These are phyloP conservation scores for Microthyrium microscopicum DNA, from an alignment of 2,329 filamentous ascomycete species.

Conservation along the genomic window DNA sequence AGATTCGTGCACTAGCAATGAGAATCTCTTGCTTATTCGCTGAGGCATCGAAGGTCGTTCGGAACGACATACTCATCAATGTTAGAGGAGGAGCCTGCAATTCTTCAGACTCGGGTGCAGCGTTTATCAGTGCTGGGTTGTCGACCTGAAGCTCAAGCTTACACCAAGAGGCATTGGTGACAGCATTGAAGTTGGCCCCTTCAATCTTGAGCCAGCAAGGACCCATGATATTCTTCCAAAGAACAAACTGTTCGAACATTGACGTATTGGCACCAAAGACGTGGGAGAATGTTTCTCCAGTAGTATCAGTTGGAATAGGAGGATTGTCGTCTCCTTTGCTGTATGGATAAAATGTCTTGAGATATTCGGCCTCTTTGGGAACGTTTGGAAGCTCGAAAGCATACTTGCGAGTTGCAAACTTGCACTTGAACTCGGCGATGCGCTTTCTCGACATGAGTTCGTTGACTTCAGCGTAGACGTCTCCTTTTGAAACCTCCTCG, in stretches of 20 bases:
- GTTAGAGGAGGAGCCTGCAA: constrained; percentile 75
- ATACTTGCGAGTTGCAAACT: constrained; percentile 76
- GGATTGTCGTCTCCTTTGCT: no score
- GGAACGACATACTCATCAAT: constrained; percentile 84
- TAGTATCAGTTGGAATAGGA: constrained; percentile 49
- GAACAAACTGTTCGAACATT: constrained; percentile 92
- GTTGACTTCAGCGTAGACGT: constrained; percentile 84
- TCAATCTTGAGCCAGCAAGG: constrained; percentile 93
- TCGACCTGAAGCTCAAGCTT: constrained; percentile 78
- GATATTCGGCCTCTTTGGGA: constrained; percentile 75
- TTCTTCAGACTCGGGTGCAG: constrained; percentile 61
- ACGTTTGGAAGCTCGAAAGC: constrained; percentile 82
- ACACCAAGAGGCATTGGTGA: constrained; percentile 92
- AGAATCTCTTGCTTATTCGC: constrained; percentile 96
- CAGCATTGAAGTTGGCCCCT: constrained; percentile 62
- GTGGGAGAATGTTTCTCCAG: constrained; percentile 80
- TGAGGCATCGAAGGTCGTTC: constrained; percentile 75
- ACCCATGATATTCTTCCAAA: constrained; percentile 98
- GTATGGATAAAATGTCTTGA: constrained; percentile 94
- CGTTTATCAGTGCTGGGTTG: constrained; percentile 59
- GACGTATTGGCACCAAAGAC: constrained; percentile 89
- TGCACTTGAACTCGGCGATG: constrained; percentile 85
- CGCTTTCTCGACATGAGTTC: constrained; percentile 72
- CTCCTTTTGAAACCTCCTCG: constrained; percentile 68
- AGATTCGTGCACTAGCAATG: constrained; percentile 78